Evolutionary conservation across 129 eudicot species (phyloP), one percentile per base, ranked within the genome.

Genomic region (Flaveria trinervia): DNA sequence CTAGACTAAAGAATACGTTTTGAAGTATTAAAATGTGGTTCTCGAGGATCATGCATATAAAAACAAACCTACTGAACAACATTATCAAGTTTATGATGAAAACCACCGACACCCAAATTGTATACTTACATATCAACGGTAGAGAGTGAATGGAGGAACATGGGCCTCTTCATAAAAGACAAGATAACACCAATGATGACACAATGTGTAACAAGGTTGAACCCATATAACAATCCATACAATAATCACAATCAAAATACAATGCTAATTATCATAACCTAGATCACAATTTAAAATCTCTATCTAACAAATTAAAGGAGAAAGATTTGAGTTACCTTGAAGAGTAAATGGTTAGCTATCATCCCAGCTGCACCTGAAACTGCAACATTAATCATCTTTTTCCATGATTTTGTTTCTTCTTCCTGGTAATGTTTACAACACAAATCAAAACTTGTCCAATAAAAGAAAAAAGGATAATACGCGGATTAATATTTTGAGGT

Each of bases 301-400:
- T 5, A 17, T 55, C 26, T 55, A 3, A 30, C 26, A 55, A 55
- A 20, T 17, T 55, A 55, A 2, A 36, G 41, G 41, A 8, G 7
- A n/a, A 49, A 15, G 30, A 7, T 3, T 11, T 2, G 20, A 4
- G 84, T 86, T 83, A 95, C 97, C 84, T 95, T 95, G 80, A 95
- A 95, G 74, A 95, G 92, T 50, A 95, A 85, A 86, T 95, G 99
- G 71, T 95, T 95, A 9, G 99, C 88, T 59, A 95, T 95, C 96
- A 88, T 95, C 65, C 97, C 99, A 50, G 99, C 97, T 41, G 99
- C 99, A 86, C 99, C 99, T 2, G 99, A 95, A 60, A 95, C 99
- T 71, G 92, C 94, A 69, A 91, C 73, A 49, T 88, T 95, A 12
- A 89, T 87, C 85, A 88, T 36, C 80, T 95, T 95, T 85, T 95